Base-by-base conservation (phyloP, 2,329 filamentous ascomycete species). In the Basipetospora chlamydospora region DNA sequence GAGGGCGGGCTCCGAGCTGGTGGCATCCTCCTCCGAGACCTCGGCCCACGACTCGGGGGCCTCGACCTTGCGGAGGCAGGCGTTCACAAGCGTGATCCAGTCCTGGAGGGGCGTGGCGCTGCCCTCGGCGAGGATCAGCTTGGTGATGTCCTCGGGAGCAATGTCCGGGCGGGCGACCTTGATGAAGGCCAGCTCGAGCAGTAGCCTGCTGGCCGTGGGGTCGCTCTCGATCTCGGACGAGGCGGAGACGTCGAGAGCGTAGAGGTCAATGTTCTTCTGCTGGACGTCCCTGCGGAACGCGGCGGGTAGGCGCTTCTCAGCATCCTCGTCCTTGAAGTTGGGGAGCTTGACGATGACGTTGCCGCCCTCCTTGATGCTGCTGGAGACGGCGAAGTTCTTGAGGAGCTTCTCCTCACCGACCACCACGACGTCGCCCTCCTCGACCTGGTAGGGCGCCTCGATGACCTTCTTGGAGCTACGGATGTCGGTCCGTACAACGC, bases 141-240 rank as follows among this genome's bases (percentile, higher is more conserved):
- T 85, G 52, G 73, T 68, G 7, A 81, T 53, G 23, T 73, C 68
- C 39, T 75, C 65, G 16, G 64, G 58, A 22, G 80, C 69, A 22
- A 79, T 55, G 12, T 80, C 70, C 9, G 81, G 74, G 39, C 77
- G 70, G 26, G 82, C 77, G 42, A 90, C 61, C 51, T 80, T 80
- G 43, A 96, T 58, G 65, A 96, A 95, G 6, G 85, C 77, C 28
- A 92, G 63, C 58, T 95, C 81, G 3, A 82, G 61, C 11, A 94
- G 66, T 29, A 80, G 67, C 39, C 74, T 67, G 47, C 80, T 63
- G 44, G 81, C 71, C 6, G 74, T 60, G 29, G 68, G 53, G 38
- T 83, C 69, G 45, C 77, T 73, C 44, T 77, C 70, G n/a, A 81
- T 70, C 33, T 77, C 73, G 26, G 77, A 71, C 6, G 76, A 77